A percentile compares a stretch with the other conserved stretches of the same genome.
These are phyloP conservation scores for Cytospora mali DNA, from an alignment of 2,329 filamentous ascomycete genomes.

Conservation along the genomic window DNA sequence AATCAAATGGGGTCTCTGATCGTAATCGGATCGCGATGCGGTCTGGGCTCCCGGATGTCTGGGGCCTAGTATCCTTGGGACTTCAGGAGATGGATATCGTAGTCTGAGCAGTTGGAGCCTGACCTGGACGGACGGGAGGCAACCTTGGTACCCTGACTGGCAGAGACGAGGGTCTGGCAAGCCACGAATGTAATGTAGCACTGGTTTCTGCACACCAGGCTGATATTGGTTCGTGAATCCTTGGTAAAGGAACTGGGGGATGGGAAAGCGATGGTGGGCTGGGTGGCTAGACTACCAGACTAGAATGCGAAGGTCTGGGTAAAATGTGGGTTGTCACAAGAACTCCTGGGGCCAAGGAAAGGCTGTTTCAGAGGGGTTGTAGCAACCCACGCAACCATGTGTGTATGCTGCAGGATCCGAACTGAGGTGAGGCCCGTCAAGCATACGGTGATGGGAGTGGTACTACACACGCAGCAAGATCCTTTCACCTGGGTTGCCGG, in stretches of 20 bases:
- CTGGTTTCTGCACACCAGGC: slow-evolving; percentile 1
- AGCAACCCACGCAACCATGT: slow-evolving; percentile 32
- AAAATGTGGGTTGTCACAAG: slow-evolving; percentile 29
- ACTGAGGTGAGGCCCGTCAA: slow-evolving; percentile 32
- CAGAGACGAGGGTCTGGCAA: slow-evolving; percentile 10
- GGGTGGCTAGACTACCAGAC: no score
- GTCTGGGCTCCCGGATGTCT: slow-evolving; percentile 22
- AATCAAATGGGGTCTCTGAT: slow-evolving; percentile 23
- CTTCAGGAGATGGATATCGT: slow-evolving; percentile 18
- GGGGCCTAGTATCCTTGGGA: slow-evolving; percentile 21
- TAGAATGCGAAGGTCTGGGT: slow-evolving; percentile 18
- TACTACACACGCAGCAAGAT: background rate
- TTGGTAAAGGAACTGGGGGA: background rate
- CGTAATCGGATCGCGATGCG: slow-evolving; percentile 24
- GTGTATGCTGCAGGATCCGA: slow-evolving; percentile 34
- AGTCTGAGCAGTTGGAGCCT: slow-evolving; percentile 18
- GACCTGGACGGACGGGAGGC: slow-evolving; percentile 14
- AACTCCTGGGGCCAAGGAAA: slow-evolving; percentile 31
- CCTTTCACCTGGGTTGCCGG: slow-evolving; percentile 10
- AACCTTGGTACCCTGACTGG: slow-evolving; percentile 12
- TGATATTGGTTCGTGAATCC: slow-evolving; percentile 13
- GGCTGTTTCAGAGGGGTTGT: slow-evolving; percentile 40
- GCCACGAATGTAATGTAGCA: slow-evolving; percentile 9
- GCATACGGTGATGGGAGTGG: slow-evolving; percentile 19
- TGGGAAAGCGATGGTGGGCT: slow-evolving; percentile 16